Conservation (phyloP, 176 grass and related monocot species). For the Ampelocalamus luodianensis region DNA sequence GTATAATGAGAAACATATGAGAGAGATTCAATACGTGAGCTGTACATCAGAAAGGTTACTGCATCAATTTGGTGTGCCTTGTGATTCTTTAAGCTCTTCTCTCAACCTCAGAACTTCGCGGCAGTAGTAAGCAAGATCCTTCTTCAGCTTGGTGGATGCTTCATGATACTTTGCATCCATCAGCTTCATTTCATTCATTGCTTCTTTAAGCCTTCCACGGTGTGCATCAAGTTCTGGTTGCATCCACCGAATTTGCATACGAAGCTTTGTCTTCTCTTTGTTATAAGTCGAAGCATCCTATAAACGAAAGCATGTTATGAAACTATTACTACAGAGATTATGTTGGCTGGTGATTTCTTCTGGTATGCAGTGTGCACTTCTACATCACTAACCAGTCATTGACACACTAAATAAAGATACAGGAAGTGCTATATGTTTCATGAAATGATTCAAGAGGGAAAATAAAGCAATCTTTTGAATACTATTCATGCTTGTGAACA, state of each 20-base stretch:
- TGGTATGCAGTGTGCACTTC: neutral
- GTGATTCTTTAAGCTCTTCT: constrained; percentile 52
- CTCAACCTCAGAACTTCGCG: constrained; percentile 76
- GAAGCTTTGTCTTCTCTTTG: constrained; percentile 66
- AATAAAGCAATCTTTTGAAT: neutral
- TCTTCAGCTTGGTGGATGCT: constrained; percentile 69
- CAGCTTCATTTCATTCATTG: constrained; percentile 44
- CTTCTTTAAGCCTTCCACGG: constrained; percentile 56
- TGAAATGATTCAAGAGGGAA: neutral
- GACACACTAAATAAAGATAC: neutral
- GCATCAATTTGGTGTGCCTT: constrained; percentile 17
- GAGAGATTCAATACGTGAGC: neutral
- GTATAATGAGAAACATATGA: neutral
- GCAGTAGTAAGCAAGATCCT: constrained; percentile 53
- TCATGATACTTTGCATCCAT: constrained; percentile 72
- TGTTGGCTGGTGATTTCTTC: neutral
- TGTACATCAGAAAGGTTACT: neutral
- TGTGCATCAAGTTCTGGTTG: constrained; percentile 64
- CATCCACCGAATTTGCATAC: constrained; percentile 46
- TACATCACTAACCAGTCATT: neutral
- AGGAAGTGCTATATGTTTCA: neutral
- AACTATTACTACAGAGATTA: neutral
- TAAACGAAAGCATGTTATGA: constrained; percentile 15
- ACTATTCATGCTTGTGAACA: neutral
- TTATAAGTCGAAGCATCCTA: constrained; percentile 59